Conservation (phyloP, 2,329 filamentous ascomycete genomes). For the Neoarthrinium moseri region DNA sequence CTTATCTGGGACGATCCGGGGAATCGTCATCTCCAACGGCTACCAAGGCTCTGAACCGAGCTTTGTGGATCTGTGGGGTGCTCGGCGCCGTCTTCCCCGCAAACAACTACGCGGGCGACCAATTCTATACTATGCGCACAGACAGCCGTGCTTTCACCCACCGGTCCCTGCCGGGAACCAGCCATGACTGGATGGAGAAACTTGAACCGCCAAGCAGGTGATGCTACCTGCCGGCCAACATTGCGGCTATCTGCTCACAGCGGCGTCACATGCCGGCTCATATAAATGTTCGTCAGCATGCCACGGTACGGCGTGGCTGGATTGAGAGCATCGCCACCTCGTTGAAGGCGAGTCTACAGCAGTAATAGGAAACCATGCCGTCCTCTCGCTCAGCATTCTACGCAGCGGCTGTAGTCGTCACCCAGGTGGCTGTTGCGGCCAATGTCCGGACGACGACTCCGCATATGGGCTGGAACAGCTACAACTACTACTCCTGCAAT, state of each 20-base stretch:
- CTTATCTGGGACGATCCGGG: not conserved
- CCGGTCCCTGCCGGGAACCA: not conserved
- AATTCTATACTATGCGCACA: no score
- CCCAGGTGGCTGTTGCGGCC: slow-evolving; percentile 12
- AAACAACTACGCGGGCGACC: no score
- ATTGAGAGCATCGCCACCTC: not conserved
- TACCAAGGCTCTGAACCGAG: not conserved
- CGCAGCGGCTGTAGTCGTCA: not conserved
- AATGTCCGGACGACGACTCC: slow-evolving; percentile 28
- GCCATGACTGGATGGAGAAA: slow-evolving; percentile 7
- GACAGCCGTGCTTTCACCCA: not conserved
- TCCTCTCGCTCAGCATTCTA: not conserved
- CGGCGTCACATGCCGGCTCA: not conserved
- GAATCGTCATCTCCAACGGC: not conserved
- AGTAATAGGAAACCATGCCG: not conserved
- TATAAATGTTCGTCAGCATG: not conserved
- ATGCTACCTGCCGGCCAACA: not conserved
- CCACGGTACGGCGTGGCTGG: not conserved
- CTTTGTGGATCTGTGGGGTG: not conserved
- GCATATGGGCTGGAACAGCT: slow-evolving; percentile 57
- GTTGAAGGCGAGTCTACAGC: not conserved
- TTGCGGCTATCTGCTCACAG: not conserved
- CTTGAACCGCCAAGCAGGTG: not conserved
- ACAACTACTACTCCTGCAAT: slow-evolving; percentile 53
- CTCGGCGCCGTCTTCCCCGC: not conserved